Base-by-base conservation (phyloP, 306 rosid species). In the Acacia acuminata region DNA sequence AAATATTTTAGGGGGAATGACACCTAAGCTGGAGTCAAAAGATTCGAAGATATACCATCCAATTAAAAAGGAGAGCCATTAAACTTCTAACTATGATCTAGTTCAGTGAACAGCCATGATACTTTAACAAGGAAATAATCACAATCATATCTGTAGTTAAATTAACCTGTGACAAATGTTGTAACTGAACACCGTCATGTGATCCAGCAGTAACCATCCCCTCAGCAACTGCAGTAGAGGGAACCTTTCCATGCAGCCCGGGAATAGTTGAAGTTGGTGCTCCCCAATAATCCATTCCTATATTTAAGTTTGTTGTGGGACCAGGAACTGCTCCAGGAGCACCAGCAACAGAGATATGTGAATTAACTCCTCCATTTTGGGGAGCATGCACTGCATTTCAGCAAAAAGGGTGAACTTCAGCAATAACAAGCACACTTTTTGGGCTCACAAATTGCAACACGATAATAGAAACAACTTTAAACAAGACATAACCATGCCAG, bases 211-310 rank as follows among this genome's bases (percentile, higher is more conserved):
- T 77, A 83, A 87, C 92, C 38, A 91, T 82, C 79, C 88, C 98
- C 71, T 97, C 97, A 32, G 89, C 88, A 85, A 92, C 92, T 73
- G 96, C 89, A 84, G 93, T 89, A 19, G 97, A 76, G 13, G 98
- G 91, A 43, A 80, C 89, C 88, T 91, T 88, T 85, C 91, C 92
- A 25, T 67, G 83, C 24, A 85, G 30, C 50, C 84, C 82, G 65
- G 97, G 90, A 70, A 89, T 78, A 19, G 88, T 25, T 25, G 93
- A 83, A 67, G 91, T 82, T 75, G 91, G 88, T n/a, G 97, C 76
- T 56, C 90, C 92, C 97, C 97, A 92, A 82, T 92, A 90, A 72
- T 92, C 97, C 92, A 89, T 92, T 82, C 94, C 97, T 50, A 90
- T 90, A 82, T 92, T 92, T 48, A 90, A 84, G 82, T 90, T 92